Percentiles rank a stretch among this genome's conserved stretches.
Conservation (phyloP, 2,329 filamentous ascomycete genomes). For the Epichloe sibirici region DNA sequence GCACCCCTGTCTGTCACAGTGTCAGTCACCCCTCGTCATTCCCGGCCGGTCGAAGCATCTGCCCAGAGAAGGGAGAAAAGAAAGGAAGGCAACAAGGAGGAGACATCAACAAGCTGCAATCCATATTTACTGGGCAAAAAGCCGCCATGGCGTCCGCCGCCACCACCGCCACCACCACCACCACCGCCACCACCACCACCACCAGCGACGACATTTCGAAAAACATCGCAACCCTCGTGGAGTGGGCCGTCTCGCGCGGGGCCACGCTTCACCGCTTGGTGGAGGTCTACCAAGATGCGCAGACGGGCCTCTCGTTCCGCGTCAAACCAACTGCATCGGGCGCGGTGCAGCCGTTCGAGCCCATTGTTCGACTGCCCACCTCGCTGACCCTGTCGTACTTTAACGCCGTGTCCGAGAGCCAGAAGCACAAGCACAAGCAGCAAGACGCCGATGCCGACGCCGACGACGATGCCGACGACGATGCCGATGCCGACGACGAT, state of each 20-base stretch:
- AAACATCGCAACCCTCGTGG: constrained; percentile 24
- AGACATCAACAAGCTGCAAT: no score
- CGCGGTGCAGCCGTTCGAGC: constrained; percentile 23
- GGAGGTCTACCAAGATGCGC: constrained; percentile 37
- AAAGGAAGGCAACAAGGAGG: no score
- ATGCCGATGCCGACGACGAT: no score
- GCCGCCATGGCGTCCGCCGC: neutral
- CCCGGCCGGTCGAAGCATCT: no score
- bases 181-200: no score
- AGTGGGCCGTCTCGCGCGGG: constrained; percentile 35
- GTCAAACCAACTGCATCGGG: constrained; percentile 24
- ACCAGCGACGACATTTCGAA: neutral
- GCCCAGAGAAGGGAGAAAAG: no score
- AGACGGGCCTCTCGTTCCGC: constrained; percentile 42
- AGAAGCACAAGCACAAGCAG: neutral
- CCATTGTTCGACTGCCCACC: constrained; percentile 41
- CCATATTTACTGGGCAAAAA: no score
- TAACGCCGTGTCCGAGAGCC: constrained; percentile 30
- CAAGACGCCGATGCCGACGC: neutral
- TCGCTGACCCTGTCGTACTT: constrained; percentile 45
- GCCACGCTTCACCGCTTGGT: constrained; percentile 37
- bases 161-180: no score
- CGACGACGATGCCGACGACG: neutral
- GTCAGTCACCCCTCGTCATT: no score
- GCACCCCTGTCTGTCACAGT: no score